Evolutionary conservation across 202 grass and related monocot species (phyloP), one percentile per base, ranked within the genome.

Genomic region (Carex sylvatica): DNA sequence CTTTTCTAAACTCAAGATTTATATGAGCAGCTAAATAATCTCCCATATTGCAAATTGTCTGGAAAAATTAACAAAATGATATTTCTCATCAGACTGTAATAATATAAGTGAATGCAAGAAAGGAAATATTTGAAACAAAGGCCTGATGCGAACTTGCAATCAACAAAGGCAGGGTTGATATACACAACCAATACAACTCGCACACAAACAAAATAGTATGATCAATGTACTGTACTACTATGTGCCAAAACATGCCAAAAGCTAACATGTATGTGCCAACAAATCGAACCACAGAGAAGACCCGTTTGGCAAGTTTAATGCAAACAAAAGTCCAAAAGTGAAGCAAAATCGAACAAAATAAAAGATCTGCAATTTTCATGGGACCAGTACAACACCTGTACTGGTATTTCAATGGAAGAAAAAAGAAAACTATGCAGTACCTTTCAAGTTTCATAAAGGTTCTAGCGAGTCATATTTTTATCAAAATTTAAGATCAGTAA

Each of bases 1-100:
- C 61, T 64, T 64, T 80, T 61, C 22, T 80, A 47, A 80, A 80
- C 35, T 80, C 59, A 46, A 80, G 78, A 80, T 80, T 49, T 59
- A 65, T 80, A 80, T 47, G 58, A 80, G 49, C 35, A 42, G 59
- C 78, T 19, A 80, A 65, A 18, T 47, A 64, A 65, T 80, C n/a
- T 38, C 78, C 78, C 4, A 80, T 24, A 23, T 42, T 22, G 78
- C 36, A 47, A 26, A 64, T 65, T 55, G 78, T 49, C 78, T 80
- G 59, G 11, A 58, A 65, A 80, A 77, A 5, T 35, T 51, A 58
- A 58, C 33, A 19, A 56, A 5, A 20, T n/a, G 7, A 58, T 56
- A n/a, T 58, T 58, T 76, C 24, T 31, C 72, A 55, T 75, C 33
- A 20, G 26, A 76, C 3, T 14, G 4, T 33, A 12, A 36, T 59